Evolutionary conservation across 2,329 filamentous ascomycete genomes (phyloP).

Genomic region (Alternaria metachromatica): DNA sequence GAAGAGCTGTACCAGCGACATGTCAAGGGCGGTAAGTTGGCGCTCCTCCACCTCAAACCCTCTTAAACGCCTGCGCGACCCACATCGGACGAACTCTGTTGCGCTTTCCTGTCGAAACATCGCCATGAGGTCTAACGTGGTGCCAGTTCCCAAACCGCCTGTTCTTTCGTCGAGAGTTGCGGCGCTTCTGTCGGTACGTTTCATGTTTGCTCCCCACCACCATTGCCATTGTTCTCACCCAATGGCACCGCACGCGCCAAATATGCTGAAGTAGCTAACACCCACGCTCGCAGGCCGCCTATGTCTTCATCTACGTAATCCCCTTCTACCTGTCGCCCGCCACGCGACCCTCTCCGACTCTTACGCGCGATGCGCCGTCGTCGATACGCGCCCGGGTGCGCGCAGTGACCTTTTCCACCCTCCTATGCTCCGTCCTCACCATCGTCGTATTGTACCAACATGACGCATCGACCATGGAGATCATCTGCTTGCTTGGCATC

Average conservation of each 20-base stretch:
- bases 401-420: slow-evolving; percentile 78
- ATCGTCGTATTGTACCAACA: slow-evolving; percentile 68
- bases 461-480: slow-evolving; percentile 57
- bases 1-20: slow-evolving; percentile 38
- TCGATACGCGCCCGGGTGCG: slow-evolving; percentile 87
- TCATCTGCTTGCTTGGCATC: slow-evolving; percentile 76
- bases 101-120: slow-evolving; percentile 16
- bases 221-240: slow-evolving; percentile 27
- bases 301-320: slow-evolving; percentile 87
- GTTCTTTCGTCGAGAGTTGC: slow-evolving; percentile 44
- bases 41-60: slow-evolving; percentile 18
- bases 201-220: slow-evolving; percentile 32
- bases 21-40: slow-evolving; percentile 48
- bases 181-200: slow-evolving; percentile 50
- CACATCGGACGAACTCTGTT: slow-evolving; percentile 25
- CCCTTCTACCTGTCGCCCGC: slow-evolving; percentile 85
- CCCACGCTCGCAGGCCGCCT: slow-evolving; percentile 64
- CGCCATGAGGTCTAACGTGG: slow-evolving; percentile 39
- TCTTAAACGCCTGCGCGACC: slow-evolving; percentile 35
- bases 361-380: slow-evolving; percentile 85
- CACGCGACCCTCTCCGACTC: slow-evolving; percentile 78
- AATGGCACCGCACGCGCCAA: slow-evolving; percentile 25
- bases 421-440: slow-evolving; percentile 70
- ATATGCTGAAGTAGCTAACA: slow-evolving; percentile 30
- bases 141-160: slow-evolving; percentile 46